Conservation (phyloP, 768 basidiomycete species). For the Leucogyrophana mollusca region DNA sequence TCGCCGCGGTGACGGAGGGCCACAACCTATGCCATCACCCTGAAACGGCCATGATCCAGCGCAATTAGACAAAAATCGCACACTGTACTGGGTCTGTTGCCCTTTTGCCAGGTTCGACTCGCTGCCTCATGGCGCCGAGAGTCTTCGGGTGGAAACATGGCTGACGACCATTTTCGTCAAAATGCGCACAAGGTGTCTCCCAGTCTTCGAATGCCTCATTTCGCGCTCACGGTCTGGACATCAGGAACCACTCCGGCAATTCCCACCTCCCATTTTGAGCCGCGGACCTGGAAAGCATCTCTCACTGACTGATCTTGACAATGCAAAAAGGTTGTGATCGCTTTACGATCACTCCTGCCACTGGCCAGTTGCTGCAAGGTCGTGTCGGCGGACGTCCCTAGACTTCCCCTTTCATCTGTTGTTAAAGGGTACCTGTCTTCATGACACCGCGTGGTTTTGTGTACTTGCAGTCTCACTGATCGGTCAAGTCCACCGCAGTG, state of each 20-base stretch:
- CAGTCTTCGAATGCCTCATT: background rate
- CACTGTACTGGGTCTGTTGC: background rate
- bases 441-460: background rate
- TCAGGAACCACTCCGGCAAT: conserved; percentile 3
- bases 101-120: background rate
- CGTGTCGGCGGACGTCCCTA: no score
- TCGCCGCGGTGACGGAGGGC: conserved; percentile 13
- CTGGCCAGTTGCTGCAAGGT: no score
- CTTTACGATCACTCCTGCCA: background rate
- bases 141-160: background rate
- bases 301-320: background rate
- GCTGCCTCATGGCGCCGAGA: conserved; percentile 17
- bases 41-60: background rate
- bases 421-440: no score
- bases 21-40: background rate
- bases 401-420: no score
- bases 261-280: conserved; percentile 2
- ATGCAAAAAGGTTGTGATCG: conserved; percentile 1
- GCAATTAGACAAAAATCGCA: background rate
- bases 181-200: background rate
- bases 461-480: background rate
- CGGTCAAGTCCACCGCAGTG: background rate
- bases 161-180: background rate
- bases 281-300: conserved; percentile 5
- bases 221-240: background rate